Conservation (phyloP, 225 moss, liverwort and hornwort species). For the Antitrichia curtipendula region DNA sequence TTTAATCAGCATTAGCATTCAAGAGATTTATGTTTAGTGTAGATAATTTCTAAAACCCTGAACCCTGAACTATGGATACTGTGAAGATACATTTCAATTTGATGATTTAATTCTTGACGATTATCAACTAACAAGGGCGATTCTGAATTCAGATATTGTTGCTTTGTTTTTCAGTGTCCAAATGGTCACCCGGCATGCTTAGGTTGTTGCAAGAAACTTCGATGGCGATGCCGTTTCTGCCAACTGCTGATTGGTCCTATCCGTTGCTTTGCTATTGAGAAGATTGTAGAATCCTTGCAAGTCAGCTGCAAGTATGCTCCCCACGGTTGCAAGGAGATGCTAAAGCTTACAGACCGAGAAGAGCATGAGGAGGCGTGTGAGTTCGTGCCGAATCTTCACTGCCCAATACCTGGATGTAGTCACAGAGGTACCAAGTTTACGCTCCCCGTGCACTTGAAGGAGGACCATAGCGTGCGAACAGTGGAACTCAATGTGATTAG, state of each 20-base stretch:
- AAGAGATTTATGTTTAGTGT: no score
- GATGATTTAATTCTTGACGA: no score
- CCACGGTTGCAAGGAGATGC: background rate
- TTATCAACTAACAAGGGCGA: no score
- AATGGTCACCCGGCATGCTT: background rate
- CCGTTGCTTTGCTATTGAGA: background rate
- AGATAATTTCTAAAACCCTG: no score
- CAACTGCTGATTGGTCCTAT: background rate
- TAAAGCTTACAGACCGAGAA: background rate
- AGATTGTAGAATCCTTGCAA: background rate
- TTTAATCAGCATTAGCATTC: no score
- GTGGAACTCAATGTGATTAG: background rate
- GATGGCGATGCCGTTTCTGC: background rate
- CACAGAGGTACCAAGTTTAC: background rate
- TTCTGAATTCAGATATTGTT: background rate
- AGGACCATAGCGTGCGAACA: background rate
- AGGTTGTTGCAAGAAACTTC: background rate
- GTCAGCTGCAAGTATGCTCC: background rate
- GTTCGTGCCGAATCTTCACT: background rate
- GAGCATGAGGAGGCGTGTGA: background rate
- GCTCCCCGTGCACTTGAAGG: background rate
- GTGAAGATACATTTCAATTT: no score
- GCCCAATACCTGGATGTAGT: background rate
- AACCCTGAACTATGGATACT: no score
- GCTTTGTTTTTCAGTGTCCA: background rate